Base-by-base conservation (phyloP, 2,329 filamentous ascomycete genomes). In the Fusarium sp. region DNA sequence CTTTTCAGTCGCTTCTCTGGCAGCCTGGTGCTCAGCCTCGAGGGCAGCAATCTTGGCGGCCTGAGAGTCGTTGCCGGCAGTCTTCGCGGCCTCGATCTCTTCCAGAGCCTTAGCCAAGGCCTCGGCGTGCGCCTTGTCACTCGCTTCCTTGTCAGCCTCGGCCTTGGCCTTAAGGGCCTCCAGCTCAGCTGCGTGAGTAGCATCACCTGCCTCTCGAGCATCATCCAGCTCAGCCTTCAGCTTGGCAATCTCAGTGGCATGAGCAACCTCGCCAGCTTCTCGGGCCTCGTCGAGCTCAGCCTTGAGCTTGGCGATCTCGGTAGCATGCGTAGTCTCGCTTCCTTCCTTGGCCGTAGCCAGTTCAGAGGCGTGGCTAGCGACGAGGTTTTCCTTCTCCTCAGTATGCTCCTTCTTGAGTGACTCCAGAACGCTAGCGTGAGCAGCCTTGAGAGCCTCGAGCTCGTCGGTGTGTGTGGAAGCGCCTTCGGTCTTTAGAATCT, bases 381-480 rank as follows among this genome's bases (percentile, higher is more conserved):
- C 60, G 2, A 81, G 65, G 27, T 78, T 74, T 69, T 85, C 81
- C 71, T 82, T 85, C 60, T 85, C 82, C 9, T 82, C 75, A 1
- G 80, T 80, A 33, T 82, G 80, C 43, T 86, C 83, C 65, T 82
- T 81, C 76, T 84, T 84, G 37, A 89, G 81, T 1, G 80, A 75
- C 27, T 86, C 82, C 22, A 90, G 56, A 17, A 82, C 77, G 58
- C 83, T 82, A 17, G 80, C 81, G 70, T 90, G 88, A 1, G 84
- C 81, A 17, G 83, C 79, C 79, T 86, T 83, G 25, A 88, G 82
- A 1, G 78, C 75, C 61, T 83, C 82, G 32, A 88, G 72, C 69
- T 87, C 83, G 68, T 81, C 82, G 17, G 82, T 79, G 30, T 87
- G 78, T 14, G 79, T 68, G 14, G 80, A 80, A 58, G 85, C 81